phyloP scores from a whole-genome alignment of 305 asterid genomes.

The Solanum hybrid region DNA sequence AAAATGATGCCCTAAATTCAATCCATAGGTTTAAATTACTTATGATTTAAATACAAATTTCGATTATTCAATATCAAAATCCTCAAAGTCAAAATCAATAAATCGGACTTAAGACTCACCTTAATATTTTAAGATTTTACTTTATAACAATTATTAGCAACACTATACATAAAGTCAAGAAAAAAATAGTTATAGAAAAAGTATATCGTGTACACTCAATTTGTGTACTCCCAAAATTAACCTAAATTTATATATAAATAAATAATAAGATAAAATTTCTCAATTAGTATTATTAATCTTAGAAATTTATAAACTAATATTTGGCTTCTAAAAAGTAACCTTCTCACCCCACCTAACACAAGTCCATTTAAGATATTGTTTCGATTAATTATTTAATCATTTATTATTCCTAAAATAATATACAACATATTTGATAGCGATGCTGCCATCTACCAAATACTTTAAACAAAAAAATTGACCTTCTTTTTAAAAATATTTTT shows the following conservation, averaged over 20 bases:
- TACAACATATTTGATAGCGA: not conserved
- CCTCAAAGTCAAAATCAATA: not conserved
- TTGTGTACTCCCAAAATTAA: not conserved
- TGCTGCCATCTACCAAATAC: not conserved
- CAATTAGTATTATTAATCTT: not conserved
- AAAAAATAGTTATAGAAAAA: not conserved
- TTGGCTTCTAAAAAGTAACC: not conserved
- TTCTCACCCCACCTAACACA: not conserved
- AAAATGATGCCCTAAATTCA: not conserved
- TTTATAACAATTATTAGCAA: not conserved
- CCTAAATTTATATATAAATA: not conserved
- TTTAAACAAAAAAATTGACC: not conserved
- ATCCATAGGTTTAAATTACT: not conserved
- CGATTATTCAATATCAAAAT: not conserved
- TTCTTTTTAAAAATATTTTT: not conserved
- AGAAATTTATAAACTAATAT: not conserved
- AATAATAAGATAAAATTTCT: not conserved
- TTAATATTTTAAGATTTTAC: not conserved
- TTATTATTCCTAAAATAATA: not conserved
- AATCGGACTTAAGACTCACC: not conserved
- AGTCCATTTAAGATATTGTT: not conserved
- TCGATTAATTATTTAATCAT: not conserved
- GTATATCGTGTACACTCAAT: not conserved
- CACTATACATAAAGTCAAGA: not conserved
- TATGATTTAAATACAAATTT: not conserved